These are phyloP conservation scores for Eucalyptus dawsonii DNA, from an alignment of 345 rosid species.

Conservation along the genomic window DNA sequence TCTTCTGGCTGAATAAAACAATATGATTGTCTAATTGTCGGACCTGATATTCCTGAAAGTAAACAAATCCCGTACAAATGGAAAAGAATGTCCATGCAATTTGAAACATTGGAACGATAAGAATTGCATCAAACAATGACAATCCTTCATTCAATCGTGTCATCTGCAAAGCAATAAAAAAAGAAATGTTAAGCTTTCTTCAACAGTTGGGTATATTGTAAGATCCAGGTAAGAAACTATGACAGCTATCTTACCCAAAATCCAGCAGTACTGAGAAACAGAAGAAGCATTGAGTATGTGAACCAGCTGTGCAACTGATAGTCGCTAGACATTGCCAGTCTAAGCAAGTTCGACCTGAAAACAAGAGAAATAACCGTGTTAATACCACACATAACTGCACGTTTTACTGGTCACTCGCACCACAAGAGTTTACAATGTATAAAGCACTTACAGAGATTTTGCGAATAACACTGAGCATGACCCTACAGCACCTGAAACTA, in stretches of 20 bases:
- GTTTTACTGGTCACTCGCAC: not conserved
- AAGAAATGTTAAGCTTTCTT: not conserved
- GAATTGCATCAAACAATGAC: slow-evolving; percentile 85
- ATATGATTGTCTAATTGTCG: not conserved
- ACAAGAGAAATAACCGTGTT: not conserved
- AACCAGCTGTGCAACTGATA: slow-evolving; percentile 94
- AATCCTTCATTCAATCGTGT: slow-evolving; percentile 93
- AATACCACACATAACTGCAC: not conserved
- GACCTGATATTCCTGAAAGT: slow-evolving; percentile 99
- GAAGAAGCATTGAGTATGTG: slow-evolving; percentile 92
- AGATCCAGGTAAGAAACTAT: not conserved
- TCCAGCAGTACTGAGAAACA: slow-evolving; percentile 96
- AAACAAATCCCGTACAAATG: slow-evolving; percentile 94
- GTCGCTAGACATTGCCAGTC: slow-evolving; percentile 84
- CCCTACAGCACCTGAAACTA: slow-evolving; percentile 96
- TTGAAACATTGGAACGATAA: slow-evolving; percentile 99
- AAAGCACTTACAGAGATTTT: slow-evolving; percentile 79
- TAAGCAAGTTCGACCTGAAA: slow-evolving; percentile 79
- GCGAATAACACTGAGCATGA: slow-evolving; percentile 97
- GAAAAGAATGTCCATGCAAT: slow-evolving; percentile 99
- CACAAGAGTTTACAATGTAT: not conserved
- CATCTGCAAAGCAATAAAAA: slow-evolving; percentile 41
- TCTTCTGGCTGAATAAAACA: not conserved
- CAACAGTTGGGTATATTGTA: not conserved
- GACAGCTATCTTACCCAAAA: slow-evolving; percentile 60